Percentiles rank a stretch among this genome's conserved stretches.
Evolutionary conservation across 2,329 filamentous ascomycete species (phyloP).

Genomic region (Thielaviopsis euricoi): DNA sequence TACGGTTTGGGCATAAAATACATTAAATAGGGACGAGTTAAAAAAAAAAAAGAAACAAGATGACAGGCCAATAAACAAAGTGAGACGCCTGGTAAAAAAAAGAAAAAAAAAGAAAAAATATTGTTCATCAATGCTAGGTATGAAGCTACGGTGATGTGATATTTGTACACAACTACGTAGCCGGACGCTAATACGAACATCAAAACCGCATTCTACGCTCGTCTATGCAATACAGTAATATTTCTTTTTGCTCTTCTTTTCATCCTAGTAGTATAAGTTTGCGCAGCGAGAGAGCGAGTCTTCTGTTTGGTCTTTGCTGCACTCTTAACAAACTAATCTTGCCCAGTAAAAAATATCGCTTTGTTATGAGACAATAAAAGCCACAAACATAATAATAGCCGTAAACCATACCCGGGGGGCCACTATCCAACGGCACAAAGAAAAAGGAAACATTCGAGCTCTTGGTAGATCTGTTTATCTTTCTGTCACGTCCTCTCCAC

Average conservation of each 20-base stretch:
- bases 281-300: too few species aligned
- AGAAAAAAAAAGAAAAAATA: background rate
- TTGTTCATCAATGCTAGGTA: background rate
- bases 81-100: background rate
- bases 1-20: too few species aligned
- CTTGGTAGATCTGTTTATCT: background rate
- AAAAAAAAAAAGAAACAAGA: too few species aligned
- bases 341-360: background rate
- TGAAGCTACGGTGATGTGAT: background rate
- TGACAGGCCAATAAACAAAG: too few species aligned
- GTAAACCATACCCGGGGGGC: background rate
- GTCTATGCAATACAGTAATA: background rate
- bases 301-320: background rate
- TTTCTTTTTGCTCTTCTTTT: background rate
- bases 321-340: background rate
- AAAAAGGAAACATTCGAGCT: background rate
- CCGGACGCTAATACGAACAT: background rate
- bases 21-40: too few species aligned
- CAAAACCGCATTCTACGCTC: background rate
- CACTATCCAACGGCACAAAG: background rate
- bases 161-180: background rate
- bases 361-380: too few species aligned
- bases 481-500: background rate
- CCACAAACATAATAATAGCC: too few species aligned
- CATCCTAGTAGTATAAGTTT: background rate